Percentiles rank a stretch among this genome's conserved stretches.
Evolutionary conservation across 805 yeast species (phyloP).

Genomic region (Wickerhamia fluorescens): DNA sequence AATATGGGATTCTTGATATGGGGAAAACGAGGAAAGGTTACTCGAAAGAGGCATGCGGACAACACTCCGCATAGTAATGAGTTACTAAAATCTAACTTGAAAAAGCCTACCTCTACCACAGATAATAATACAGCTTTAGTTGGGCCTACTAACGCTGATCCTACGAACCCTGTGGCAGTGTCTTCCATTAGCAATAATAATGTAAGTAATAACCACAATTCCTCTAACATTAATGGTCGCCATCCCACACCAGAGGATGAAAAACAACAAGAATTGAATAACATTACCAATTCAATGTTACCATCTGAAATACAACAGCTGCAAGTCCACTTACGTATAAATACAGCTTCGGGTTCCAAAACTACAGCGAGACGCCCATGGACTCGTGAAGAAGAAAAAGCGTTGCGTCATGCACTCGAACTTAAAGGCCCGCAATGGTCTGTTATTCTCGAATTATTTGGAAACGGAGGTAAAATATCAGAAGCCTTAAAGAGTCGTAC

Average conservation of each 20-base stretch:
- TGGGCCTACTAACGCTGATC: neutral
- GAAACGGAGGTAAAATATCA: slow-evolving; percentile 84
- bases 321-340: slow-evolving; percentile 33
- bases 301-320: slow-evolving; percentile 40
- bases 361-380: slow-evolving; percentile 55
- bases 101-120: too few species aligned
- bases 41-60: slow-evolving; percentile 5
- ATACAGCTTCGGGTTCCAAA: slow-evolving; percentile 19
- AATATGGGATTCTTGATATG: slow-evolving; percentile 66
- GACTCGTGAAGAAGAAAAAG: slow-evolving; percentile 85
- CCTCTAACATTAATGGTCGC: neutral
- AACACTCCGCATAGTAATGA: slow-evolving; percentile 17
- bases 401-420: slow-evolving; percentile 73
- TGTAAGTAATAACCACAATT: neutral
- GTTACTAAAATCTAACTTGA: slow-evolving; percentile 8
- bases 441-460: slow-evolving; percentile 80
- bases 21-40: slow-evolving; percentile 45
- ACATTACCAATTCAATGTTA: slow-evolving; percentile 25
- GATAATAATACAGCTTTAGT: neutral
- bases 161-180: slow-evolving; percentile 2
- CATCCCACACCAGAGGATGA: neutral
- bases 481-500: slow-evolving; percentile 83
- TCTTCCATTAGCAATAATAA: neutral
- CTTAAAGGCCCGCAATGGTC: slow-evolving; percentile 92
- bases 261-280: slow-evolving; percentile 15